Base-by-base conservation (phyloP, 768 basidiomycete species). In the Naganishia onofrii region DNA sequence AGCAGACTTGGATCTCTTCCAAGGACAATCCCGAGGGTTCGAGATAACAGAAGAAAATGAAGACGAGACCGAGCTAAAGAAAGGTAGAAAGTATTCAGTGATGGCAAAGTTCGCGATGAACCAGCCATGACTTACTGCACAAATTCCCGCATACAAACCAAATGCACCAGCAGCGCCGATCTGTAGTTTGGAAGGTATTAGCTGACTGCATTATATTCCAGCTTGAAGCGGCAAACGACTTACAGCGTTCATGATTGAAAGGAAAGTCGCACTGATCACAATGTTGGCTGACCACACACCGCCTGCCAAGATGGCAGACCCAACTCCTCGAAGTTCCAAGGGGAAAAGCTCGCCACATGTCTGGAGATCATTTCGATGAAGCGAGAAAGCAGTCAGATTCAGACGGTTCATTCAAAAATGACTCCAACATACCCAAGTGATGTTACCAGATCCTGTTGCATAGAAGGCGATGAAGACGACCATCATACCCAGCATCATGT, bases 271-370 rank as follows among this genome's bases (percentile, higher is more conserved):
- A n/a, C 71, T 73, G 42, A 76, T 74, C 31, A 76, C 70, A 55
- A 77, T 73, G 71, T 76, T 77, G 66, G 74, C 74, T 1, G 72
- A 71, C 75, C 76, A 77, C 42, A 63, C 58, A 63, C 58, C 58
- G 21, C 58, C 88, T 0, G 90, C 90, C 12, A 87, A 84, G 57
- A 90, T 83, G 0, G 88, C 88, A 8, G 89, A 89, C 34, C 90
- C 90, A 68, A 91, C 86, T 2, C 91, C 90, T 60, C 90, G 86
- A 21, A 90, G 88, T 84, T 91, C 89, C 46, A 92, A 85, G 23
- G 85, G 83, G 81, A 92, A 92, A 13, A 93, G 84, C 77, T 92
- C 91, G 53, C 90, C 90, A 26, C 38, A 44, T 26, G 60, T 55
- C 54, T 55, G 13, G 17, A 19, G 13, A 3, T 42, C 42, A 42